Conservation (phyloP, 495 filamentous ascomycete species). For the Penicillium cataractarum region DNA sequence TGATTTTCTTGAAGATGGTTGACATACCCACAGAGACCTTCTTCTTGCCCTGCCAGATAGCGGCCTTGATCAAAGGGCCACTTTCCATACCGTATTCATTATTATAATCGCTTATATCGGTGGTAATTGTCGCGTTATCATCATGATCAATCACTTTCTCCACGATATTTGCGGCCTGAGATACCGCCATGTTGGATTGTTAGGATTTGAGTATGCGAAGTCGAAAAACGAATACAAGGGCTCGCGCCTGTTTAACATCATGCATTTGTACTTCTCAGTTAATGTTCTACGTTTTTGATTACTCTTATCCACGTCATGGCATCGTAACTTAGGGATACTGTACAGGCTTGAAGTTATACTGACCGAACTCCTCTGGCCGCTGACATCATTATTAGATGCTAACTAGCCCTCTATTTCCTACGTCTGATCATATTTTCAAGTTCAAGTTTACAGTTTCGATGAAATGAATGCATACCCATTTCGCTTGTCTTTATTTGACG, state of each 20-base stretch:
- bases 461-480: neutral
- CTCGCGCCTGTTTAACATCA: neutral
- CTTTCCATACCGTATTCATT: slow-evolving; percentile 31
- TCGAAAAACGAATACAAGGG: neutral
- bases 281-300: neutral
- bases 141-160: slow-evolving; percentile 71
- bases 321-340: neutral
- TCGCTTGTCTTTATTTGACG: neutral
- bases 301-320: slow-evolving; percentile 4
- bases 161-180: slow-evolving; percentile 63
- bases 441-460: neutral
- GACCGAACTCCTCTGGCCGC: neutral
- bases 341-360: slow-evolving; percentile 5
- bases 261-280: neutral
- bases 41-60: slow-evolving; percentile 46
- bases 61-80: slow-evolving; percentile 22
- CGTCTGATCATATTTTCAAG: neutral
- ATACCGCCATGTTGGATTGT: slow-evolving; percentile 52
- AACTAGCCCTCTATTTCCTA: neutral
- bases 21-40: slow-evolving; percentile 37
- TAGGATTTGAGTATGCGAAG: neutral
- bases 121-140: slow-evolving; percentile 33
- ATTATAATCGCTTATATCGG: slow-evolving; percentile 35
- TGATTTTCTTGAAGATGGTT: neutral
- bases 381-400: slow-evolving; percentile 16